Conservation (phyloP, 1,284 basidiomycete species). For the Ceratobasidium sp. region DNA sequence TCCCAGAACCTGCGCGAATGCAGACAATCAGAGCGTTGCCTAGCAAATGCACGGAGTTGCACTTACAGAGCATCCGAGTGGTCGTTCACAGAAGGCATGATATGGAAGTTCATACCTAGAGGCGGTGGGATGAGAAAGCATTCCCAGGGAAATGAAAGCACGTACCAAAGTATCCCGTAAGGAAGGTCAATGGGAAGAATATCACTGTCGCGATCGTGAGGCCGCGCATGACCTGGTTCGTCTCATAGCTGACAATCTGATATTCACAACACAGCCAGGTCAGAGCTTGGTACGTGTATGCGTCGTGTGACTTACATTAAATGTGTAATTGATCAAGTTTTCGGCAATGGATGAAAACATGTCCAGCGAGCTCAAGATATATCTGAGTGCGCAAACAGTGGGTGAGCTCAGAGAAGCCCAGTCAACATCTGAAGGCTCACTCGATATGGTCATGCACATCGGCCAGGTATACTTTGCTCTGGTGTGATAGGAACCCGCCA, state of each 20-base stretch:
- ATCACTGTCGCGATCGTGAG: constrained; percentile 75
- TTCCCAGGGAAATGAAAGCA: constrained; percentile 45
- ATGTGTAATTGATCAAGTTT: constrained; percentile 78
- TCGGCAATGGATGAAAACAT: constrained; percentile 76
- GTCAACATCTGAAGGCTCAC: not conserved
- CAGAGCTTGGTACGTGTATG: not conserved
- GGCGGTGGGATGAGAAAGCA: constrained; percentile 3
- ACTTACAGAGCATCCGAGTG: constrained; percentile 61
- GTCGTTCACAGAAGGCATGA: constrained; percentile 60
- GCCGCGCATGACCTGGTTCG: constrained; percentile 77
- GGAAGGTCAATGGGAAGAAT: constrained; percentile 75
- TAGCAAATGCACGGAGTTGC: not conserved
- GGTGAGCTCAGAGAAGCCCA: not conserved
- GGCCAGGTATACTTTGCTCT: constrained; percentile 72
- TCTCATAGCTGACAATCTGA: constrained; percentile 69
- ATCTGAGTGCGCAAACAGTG: not conserved
- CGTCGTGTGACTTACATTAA: constrained; percentile 62
- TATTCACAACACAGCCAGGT: not conserved
- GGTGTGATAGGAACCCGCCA: constrained; percentile 75
- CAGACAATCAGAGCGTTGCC: not conserved
- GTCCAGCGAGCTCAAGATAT: constrained; percentile 71
- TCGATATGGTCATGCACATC: constrained; percentile 43
- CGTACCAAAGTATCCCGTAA: constrained; percentile 75
- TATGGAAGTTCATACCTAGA: constrained; percentile 73
- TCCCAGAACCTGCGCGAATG: constrained; percentile 70